Conservation (phyloP, 352 stramenopile genomes). For the Pythium volutum region DNA sequence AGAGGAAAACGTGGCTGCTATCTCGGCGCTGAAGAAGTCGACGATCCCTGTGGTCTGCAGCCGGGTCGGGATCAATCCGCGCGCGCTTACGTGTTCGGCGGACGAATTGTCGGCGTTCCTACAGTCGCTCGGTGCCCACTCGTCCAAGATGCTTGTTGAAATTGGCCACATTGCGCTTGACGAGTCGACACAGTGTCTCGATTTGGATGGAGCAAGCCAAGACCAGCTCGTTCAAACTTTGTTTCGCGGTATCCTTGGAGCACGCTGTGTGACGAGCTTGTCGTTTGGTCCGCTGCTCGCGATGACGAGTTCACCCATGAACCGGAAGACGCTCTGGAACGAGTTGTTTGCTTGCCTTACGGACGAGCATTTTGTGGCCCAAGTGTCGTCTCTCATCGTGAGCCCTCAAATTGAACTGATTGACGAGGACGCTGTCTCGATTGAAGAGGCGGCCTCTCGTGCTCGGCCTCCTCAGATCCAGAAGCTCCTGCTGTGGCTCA, state of each 20-base stretch:
- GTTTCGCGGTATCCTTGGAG: constrained; percentile 11
- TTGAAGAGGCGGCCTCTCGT: neutral
- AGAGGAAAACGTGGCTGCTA: neutral
- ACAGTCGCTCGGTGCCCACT: neutral
- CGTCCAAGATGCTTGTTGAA: constrained; percentile 8
- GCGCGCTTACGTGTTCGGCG: neutral
- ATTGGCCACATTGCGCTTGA: constrained; percentile 11
- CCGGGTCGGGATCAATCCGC: constrained; percentile 8
- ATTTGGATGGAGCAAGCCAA: neutral
- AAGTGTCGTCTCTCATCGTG: constrained; percentile 4
- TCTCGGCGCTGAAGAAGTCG: neutral
- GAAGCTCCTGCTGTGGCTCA: constrained; percentile 13
- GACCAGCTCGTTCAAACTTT: constrained; percentile 7
- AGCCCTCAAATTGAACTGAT: constrained; percentile 15
- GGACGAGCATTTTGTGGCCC: neutral
- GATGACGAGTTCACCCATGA: neutral
- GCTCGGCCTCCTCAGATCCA: neutral
- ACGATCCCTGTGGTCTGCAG: constrained; percentile 6
- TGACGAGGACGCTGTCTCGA: constrained; percentile 8
- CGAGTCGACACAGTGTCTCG: neutral
- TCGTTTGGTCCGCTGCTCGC: constrained; percentile 17
- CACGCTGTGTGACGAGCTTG: constrained; percentile 10
- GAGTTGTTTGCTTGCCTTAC: constrained; percentile 11
- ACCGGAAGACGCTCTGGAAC: constrained; percentile 9
- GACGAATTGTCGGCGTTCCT: constrained; percentile 14